Percentiles rank a stretch among this genome's conserved stretches.
These are phyloP conservation scores for Claviceps digitariae DNA, from an alignment of 2,329 filamentous ascomycete species.

Conservation along the genomic window DNA sequence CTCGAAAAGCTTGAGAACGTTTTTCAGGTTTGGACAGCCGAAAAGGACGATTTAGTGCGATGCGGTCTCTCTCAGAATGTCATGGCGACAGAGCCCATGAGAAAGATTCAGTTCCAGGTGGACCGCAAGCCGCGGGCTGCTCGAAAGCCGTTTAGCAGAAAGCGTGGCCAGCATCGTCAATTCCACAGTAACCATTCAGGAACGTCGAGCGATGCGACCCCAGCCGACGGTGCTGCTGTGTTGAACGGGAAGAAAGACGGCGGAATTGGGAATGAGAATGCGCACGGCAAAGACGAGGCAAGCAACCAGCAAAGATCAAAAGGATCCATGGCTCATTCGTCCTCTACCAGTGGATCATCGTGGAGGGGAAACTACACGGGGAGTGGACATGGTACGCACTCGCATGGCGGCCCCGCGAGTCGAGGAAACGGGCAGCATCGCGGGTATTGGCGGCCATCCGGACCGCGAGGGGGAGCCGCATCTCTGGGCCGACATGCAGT, in stretches of 20 bases:
- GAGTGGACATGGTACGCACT: not conserved
- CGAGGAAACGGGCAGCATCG: conserved; percentile 4
- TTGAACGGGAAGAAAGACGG: not conserved
- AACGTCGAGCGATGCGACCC: not conserved
- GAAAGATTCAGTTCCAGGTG: conserved; percentile 50
- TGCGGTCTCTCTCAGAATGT: conserved; percentile 42
- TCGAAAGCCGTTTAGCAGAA: conserved; percentile 13
- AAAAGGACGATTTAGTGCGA: conserved; percentile 40
- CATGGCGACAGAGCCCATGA: conserved; percentile 55
- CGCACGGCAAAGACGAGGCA: not conserved
- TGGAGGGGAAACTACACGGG: conserved; percentile 3
- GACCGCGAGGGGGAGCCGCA: not conserved
- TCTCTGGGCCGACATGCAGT: not conserved
- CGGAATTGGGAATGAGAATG: not conserved
- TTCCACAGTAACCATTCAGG: not conserved
- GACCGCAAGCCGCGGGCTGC: conserved; percentile 29
- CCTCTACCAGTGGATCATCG: not conserved
- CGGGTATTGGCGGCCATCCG: conserved; percentile 3
- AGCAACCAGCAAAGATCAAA: not conserved
- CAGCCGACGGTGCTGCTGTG: not conserved
- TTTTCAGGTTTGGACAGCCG: conserved; percentile 58
- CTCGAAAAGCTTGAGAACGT: conserved; percentile 42
- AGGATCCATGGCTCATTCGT: not conserved
- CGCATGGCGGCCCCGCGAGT: conserved; percentile 1
- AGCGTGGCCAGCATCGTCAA: conserved; percentile 11